Evolutionary conservation across 1,139 yeast species (phyloP).

Genomic region (Magnusiomyces suaveolens): DNA sequence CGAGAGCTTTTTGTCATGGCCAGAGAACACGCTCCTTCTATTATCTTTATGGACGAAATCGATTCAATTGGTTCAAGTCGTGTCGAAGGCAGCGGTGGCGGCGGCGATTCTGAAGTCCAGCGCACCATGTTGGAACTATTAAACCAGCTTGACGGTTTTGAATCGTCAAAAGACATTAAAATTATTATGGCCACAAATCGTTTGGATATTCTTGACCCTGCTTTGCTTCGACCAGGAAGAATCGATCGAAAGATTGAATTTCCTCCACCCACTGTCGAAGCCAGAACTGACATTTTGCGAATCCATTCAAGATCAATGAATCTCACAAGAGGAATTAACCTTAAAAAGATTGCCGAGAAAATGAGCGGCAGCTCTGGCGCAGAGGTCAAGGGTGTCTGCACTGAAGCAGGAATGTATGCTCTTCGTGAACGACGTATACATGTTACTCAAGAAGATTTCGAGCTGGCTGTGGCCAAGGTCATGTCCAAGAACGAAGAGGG

Average conservation of each 20-base stretch:
- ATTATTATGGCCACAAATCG: constrained; percentile 98
- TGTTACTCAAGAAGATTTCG: constrained; percentile 96
- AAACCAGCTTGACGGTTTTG: constrained; percentile 95
- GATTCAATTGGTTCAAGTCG: constrained; percentile 97
- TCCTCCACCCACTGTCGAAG: constrained; percentile 95
- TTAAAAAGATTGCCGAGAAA: constrained; percentile 89
- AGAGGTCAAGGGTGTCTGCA: constrained; percentile 97
- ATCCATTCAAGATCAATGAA: constrained; percentile 96
- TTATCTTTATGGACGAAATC: constrained; percentile 99
- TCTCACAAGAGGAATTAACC: constrained; percentile 88
- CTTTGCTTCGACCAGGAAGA: constrained; percentile 93
- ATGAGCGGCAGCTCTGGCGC: constrained; percentile 99
- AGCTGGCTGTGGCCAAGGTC: constrained; percentile 94
- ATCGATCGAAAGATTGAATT: constrained; percentile 96
- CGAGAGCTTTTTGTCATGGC: constrained; percentile 97
- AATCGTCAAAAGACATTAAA: constrained; percentile 87
- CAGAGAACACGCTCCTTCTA: constrained; percentile 87
- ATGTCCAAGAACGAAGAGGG: constrained; percentile 95
- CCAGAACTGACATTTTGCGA: constrained; percentile 87
- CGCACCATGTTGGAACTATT: constrained; percentile 95
- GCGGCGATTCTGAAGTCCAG: constrained; percentile 97
- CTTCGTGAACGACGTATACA: constrained; percentile 94
- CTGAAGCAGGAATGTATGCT: constrained; percentile 99
- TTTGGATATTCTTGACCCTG: constrained; percentile 92
- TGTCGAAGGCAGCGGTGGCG: constrained; percentile 79